Conservation (phyloP, 164 flowering plant species). For the Saururus chinensis region DNA sequence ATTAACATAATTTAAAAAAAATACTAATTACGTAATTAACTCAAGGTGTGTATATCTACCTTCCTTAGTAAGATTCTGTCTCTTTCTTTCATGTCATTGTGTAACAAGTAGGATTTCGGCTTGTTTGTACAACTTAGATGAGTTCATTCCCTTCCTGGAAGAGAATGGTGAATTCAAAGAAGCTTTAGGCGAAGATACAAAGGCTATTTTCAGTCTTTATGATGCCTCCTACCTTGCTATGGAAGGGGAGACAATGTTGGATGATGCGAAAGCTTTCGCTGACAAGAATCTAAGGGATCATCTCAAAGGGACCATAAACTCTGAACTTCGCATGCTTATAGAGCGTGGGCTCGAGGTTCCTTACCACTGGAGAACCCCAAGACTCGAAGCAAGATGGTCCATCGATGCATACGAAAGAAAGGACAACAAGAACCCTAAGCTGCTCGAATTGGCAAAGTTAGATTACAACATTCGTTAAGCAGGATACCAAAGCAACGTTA, state of each 20-base stretch:
- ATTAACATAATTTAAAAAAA: too few relatives aligned
- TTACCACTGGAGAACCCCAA: constrained; percentile 24
- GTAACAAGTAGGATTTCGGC: neutral
- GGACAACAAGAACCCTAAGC: constrained; percentile 2
- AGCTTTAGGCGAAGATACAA: too few relatives aligned
- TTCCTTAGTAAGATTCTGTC: too few relatives aligned
- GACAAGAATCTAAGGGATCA: constrained; percentile 7
- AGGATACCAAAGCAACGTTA: constrained; percentile 21
- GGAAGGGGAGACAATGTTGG: constrained; percentile 22
- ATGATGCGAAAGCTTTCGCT: constrained; percentile 19
- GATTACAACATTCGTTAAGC: constrained; percentile 40
- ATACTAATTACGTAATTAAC: too few relatives aligned
- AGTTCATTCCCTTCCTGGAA: constrained; percentile 18
- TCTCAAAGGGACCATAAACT: constrained; percentile 5
- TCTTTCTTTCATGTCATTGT: too few relatives aligned
- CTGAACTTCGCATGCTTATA: constrained; percentile 5
- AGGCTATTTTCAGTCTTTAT: too few relatives aligned
- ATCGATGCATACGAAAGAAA: constrained; percentile 12
- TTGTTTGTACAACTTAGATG: constrained; percentile 14
- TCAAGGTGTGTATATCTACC: too few relatives aligned
- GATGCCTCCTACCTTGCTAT: constrained; percentile 31
- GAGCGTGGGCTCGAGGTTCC: constrained; percentile 26
- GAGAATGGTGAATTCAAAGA: constrained; percentile 15
- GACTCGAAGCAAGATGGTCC: constrained; percentile 28
- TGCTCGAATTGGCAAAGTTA: constrained; percentile 28